Evolutionary conservation across 73 alveolate species (phyloP), one percentile per base, ranked within the genome.

Genomic region (Paramecium bursaria): DNA sequence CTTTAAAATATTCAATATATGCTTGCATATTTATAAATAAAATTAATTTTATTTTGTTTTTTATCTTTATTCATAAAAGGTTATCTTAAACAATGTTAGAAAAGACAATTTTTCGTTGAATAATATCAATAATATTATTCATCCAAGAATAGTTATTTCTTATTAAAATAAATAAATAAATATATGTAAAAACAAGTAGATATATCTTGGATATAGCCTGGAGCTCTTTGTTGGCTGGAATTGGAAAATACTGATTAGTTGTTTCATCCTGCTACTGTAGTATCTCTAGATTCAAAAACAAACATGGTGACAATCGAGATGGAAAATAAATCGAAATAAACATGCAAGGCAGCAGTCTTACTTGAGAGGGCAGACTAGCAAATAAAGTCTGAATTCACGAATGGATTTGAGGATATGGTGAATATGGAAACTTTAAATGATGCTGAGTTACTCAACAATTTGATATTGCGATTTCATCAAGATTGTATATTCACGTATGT

Each of bases 401-500:
- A 48, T 6, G 89, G 89, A 15, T 79, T 52, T 79, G 75, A 61
- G n/a, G 89, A 79, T 42, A 79, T 79, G 89, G 89, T 79, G 11
- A 79, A 49, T 31, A 79, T 79, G 89, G 89, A 79, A 42, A 79
- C 35, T 44, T 48, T 79, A 6, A 79, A 79, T 54, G 89, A 79
- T 53, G 89, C 89, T 39, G 89, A 79, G 54, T 53, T 79, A 53
- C 53, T 79, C 23, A 54, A 79, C 23, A 79, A 79, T 52, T 39
- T 79, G 61, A 50, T 53, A 17, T 54, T 48, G 23, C 46, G 89
- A 53, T 79, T 53, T 53, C 46, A 46, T 14, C 31, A 54, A 47
- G 89, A 79, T 53, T 30, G 51, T 9, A 79, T 79, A 1, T 54
- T 39, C 23, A 79, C 89, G 7, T 79, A 79, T 53, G 76, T 79